These are phyloP conservation scores for Medicago truncatula DNA, from an alignment of 306 rosid species.

Conservation along the genomic window MtrunA17r5.0-ANR NC_053048.1:39402501-39403000, in stretches of 20 bases:
- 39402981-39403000: constrained; percentile 84
- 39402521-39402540: too few species aligned
- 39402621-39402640: too few species aligned
- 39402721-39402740: too few species aligned
- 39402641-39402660: too few species aligned
- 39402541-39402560: too few species aligned
- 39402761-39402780: constrained; percentile 28
- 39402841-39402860: neutral
- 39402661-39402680: too few species aligned
- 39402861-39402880: neutral
- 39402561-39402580: too few species aligned
- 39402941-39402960: constrained; percentile 42
- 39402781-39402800: constrained; percentile 5
- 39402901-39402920: constrained; percentile 79
- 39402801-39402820: constrained; percentile 42
- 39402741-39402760: neutral
- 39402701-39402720: too few species aligned
- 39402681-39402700: too few species aligned
- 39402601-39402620: too few species aligned
- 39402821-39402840: neutral
- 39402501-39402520: too few species aligned
- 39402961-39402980: constrained; percentile 75
- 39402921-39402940: constrained; percentile 38
- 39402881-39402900: constrained; percentile 32
- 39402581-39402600: too few species aligned